Base-by-base conservation (phyloP, 768 basidiomycete species). In the Pleurotus pulmonarius region DNA sequence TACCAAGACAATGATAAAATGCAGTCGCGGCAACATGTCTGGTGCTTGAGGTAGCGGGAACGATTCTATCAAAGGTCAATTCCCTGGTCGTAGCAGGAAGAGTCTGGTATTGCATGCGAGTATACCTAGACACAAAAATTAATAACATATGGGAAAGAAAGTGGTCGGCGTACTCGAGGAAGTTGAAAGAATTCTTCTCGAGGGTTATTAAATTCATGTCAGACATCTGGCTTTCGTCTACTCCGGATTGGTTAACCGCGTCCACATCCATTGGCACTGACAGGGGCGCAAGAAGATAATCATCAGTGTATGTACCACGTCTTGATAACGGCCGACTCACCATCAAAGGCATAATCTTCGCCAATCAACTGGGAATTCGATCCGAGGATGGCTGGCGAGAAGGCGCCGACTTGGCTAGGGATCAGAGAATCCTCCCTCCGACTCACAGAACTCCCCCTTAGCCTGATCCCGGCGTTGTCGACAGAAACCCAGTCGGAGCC, bases 1-100 rank as follows among this genome's bases (percentile, higher is more conserved):
- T 57, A 92, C 92, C 90, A 43, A 94, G 77, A 66, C 90, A 92
- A 61, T 94, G 90, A 68, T 94, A 91, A 67, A 94, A 86, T 3
- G 85, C 92, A 13, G 88, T 83, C 7, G 91, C 85, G 8, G 89
- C 92, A 38, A 93, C 87, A 64, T 86, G 89, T 8, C 82, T 77
- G 3, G 87, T 89, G 62, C 86, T 90, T 1, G 86, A 82, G 44
- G 70, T 65, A 59, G 72, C 79, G 8, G 89, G 90, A 8, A 84
- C 87, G 34, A 93, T 76, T 29, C 75, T 77, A 57, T 87, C 82
- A 64, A 92, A 90, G 8, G 70, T 75, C 34, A 92, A 71, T 55
- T 72, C 68, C 13, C 73, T 70, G 13, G 72, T 67, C 5, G 74
- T 68, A 46, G 69, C 71, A 22, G 86, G 78, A 53, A 86, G 76